phyloP scores from a whole-genome alignment of 768 basidiomycete species.

The Galerina marginata region DNA sequence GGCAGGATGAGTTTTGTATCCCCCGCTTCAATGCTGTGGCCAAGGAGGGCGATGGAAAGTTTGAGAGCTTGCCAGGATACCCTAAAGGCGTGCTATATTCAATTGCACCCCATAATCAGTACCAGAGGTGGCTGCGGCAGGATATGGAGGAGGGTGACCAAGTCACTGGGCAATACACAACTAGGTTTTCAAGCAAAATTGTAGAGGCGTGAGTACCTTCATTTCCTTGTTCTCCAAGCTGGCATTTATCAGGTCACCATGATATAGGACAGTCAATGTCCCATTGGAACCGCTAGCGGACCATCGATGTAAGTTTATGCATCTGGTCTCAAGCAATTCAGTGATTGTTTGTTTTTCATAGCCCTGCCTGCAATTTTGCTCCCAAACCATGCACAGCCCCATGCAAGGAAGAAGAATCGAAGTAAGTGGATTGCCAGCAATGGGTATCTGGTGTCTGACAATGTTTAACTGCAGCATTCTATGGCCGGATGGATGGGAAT shows the following conservation, averaged over 20 bases:
- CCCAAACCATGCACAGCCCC: conserved; percentile 36
- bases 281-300: conserved; percentile 57
- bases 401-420: conserved; percentile 33
- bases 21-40: conserved; percentile 46
- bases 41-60: conserved; percentile 10
- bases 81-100: conserved; percentile 46
- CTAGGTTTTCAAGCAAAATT: conserved; percentile 39
- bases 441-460: background rate
- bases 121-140: conserved; percentile 40
- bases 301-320: conserved; percentile 48
- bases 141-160: conserved; percentile 25
- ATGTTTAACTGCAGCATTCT: conserved; percentile 44
- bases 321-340: background rate
- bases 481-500: conserved; percentile 58
- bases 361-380: conserved; percentile 49
- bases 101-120: conserved; percentile 49
- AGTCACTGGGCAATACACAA: conserved; percentile 65
- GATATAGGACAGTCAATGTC: conserved; percentile 54
- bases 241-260: background rate
- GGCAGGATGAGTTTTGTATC: conserved; percentile 47
- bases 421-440: conserved; percentile 7
- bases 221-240: background rate
- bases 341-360: conserved; percentile 18
- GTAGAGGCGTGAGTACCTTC: conserved; percentile 56
- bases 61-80: conserved; percentile 49